Evolutionary conservation across 148 eudicot species (phyloP).

Genomic region (Cornus florida): DNA sequence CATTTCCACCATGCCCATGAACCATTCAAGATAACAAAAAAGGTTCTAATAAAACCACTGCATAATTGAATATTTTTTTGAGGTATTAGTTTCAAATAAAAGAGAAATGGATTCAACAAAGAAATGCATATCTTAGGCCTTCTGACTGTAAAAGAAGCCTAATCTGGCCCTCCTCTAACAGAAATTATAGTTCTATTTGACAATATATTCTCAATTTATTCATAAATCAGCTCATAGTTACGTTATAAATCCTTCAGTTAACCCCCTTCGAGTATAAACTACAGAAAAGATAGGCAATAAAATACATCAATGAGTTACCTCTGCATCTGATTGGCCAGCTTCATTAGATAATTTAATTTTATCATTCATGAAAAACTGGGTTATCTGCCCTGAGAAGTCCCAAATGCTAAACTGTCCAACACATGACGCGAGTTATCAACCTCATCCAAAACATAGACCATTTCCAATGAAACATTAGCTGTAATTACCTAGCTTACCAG

Average conservation of each 20-base stretch:
- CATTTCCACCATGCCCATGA: too few relatives aligned
- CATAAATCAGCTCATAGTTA: too few relatives aligned
- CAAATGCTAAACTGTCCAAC: constrained; percentile 60
- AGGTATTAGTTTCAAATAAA: too few relatives aligned
- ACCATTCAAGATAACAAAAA: too few relatives aligned
- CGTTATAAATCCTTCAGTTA: too few relatives aligned
- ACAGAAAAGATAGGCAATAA: background rate
- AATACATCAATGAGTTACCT: constrained; percentile 35
- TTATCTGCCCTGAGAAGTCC: constrained; percentile 82
- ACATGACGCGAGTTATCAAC: constrained; percentile 16
- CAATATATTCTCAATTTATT: too few relatives aligned
- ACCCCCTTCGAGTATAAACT: too few relatives aligned
- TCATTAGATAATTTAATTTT: constrained; percentile 19
- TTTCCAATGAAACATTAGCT: constrained; percentile 1
- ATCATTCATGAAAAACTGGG: constrained; percentile 37
- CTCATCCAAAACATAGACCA: background rate
- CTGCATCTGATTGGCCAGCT: constrained; percentile 37
- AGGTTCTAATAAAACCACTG: background rate
- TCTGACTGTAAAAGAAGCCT: too few relatives aligned
- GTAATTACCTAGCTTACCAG: constrained; percentile 43
- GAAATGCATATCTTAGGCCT: too few relatives aligned
- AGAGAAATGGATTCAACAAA: too few relatives aligned
- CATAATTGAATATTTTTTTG: background rate
- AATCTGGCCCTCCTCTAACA: too few relatives aligned
- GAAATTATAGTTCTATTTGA: too few relatives aligned